Percentiles rank a stretch among this genome's conserved stretches.
Conservation (phyloP, 305 asterid species). For the Solanum aculeatissimum region DNA sequence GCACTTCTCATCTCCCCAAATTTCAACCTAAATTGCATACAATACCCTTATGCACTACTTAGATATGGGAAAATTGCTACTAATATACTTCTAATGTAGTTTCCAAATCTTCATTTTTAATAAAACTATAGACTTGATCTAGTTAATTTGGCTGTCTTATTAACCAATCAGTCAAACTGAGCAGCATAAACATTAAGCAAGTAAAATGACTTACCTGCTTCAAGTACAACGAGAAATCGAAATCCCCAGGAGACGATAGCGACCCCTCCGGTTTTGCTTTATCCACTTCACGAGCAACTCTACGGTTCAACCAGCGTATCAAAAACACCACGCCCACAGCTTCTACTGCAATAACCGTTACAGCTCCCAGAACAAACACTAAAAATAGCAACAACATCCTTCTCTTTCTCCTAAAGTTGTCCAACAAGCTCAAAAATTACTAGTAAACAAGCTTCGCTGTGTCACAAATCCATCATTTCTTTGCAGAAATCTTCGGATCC, state of each 20-base stretch:
- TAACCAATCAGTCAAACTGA: not conserved
- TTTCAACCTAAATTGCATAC: not conserved
- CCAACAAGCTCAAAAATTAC: not conserved
- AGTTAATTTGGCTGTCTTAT: not conserved
- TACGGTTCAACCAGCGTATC: constrained; percentile 42
- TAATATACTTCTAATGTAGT: not conserved
- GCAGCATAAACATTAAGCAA: not conserved
- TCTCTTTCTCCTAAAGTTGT: not conserved
- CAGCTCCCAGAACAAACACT: not conserved
- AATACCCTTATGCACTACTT: not conserved
- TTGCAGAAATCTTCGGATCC: not conserved
- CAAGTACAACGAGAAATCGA: constrained; percentile 31
- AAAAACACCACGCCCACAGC: constrained; percentile 38
- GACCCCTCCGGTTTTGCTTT: constrained; percentile 5
- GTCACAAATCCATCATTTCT: not conserved
- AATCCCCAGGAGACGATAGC: constrained; percentile 15
- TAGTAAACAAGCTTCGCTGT: not conserved
- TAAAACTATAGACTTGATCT: not conserved
- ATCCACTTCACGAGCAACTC: constrained; percentile 20
- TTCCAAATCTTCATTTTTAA: not conserved
- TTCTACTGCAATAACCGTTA: constrained; percentile 40
- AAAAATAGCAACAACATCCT: not conserved
- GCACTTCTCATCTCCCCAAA: not conserved
- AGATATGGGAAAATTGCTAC: not conserved
- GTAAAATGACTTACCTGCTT: constrained; percentile 42